Percentiles rank a stretch among this genome's conserved stretches.
Evolutionary conservation across 208 protist species (phyloP).

Genomic region (Acanthamoeba triangularis): DNA sequence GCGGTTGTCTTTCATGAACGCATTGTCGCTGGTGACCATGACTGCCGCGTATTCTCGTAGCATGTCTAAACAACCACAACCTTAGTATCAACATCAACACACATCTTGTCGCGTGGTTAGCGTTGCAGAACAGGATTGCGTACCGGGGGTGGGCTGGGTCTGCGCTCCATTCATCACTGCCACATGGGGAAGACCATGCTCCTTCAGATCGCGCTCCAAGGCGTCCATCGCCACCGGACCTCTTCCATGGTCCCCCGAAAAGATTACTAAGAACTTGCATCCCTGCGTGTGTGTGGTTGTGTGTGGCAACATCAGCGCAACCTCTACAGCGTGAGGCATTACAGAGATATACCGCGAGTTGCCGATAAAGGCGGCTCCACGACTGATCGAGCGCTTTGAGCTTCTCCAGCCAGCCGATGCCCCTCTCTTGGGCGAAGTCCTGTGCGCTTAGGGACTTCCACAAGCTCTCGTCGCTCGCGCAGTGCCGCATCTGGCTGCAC

Average conservation of each 20-base stretch:
- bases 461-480: background rate
- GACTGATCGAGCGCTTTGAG: background rate
- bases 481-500: background rate
- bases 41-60: background rate
- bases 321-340: background rate
- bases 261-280: background rate
- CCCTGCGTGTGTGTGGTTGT: background rate
- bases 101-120: too few species aligned
- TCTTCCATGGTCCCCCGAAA: background rate
- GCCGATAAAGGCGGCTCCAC: background rate
- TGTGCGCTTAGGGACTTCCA: background rate
- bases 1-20: background rate
- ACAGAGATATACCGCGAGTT: background rate
- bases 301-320: background rate
- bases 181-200: background rate
- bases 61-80: background rate
- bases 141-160: background rate
- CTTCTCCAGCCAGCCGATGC: background rate
- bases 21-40: slow-evolving; percentile 12
- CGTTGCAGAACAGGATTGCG: too few species aligned
- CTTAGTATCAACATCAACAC: too few species aligned
- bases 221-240: background rate
- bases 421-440: background rate
- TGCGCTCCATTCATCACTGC: background rate
- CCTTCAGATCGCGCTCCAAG: background rate